Base-by-base conservation (phyloP, 495 filamentous ascomycete genomes). In the Talaromyces borbonicus region DNA sequence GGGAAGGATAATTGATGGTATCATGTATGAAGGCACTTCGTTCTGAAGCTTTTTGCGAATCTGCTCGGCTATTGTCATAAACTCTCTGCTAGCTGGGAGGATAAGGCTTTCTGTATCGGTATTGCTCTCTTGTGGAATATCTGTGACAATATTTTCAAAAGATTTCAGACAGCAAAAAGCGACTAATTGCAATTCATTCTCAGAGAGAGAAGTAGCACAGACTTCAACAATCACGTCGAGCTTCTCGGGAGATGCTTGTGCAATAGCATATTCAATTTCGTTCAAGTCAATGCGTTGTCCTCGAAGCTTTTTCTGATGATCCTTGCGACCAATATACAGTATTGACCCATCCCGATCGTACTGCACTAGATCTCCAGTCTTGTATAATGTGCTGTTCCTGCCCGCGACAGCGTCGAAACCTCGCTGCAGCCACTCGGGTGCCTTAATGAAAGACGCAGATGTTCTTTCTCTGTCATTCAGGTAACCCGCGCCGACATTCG, bases 271-370 rank as follows among this genome's bases (percentile, higher is more conserved):
- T 43, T 77, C 73, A 24, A 77, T 64, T 39, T 77, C 73, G 4
- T 59, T 63, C 7, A 75, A 52, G 49, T 77, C 73, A 24, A 77
- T 63, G 11, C 73, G 58, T 47, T 75, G 73, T 5, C 73, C 73
- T 5, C 63, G 61, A 1, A 77, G 51, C 54, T 77, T 77, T 7
- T 71, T 63, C 49, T 75, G 70, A 19, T 65, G 58, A 39, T 77
- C 73, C 30, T 64, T 62, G 2, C 73, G 59, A 7, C 44, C 44
- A 5, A 37, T 11, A 24, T 15, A 47, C 6, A 27, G 12, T 7
- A 47, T n/a, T 22, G 26, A 3, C 5, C 44, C 44, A 31, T 47
- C 44, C 8, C 5, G 5, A 9, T 3, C 16, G 16, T 47, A 47
- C 5, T 23, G 29, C n/a, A 37, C 44, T 32, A 47, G 14, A 15